A percentile compares a stretch with the other conserved stretches of the same genome.
Conservation (phyloP, 2,329 filamentous ascomycete species). For the Clathrospora elynae region DNA sequence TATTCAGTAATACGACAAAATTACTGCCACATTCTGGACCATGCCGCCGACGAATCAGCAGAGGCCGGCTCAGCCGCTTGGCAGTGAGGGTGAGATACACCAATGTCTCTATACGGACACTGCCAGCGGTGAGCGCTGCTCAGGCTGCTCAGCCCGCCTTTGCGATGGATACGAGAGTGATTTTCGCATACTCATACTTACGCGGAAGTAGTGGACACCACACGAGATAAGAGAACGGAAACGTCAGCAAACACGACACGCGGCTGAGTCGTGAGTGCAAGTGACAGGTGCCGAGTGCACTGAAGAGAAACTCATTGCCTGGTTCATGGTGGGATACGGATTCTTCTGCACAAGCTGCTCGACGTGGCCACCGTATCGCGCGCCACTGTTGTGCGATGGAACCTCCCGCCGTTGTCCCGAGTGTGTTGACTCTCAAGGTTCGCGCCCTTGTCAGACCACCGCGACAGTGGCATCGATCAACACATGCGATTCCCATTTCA, state of each 20-base stretch:
- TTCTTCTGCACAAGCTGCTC: conserved; percentile 14
- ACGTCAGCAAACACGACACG: conserved; percentile 32
- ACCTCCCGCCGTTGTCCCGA: conserved; percentile 9
- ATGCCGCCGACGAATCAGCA: conserved; percentile 7
- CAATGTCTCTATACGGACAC: conserved; percentile 14
- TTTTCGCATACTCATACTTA: conserved; percentile 17
- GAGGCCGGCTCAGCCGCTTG: background rate
- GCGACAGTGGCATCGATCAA: conserved; percentile 7
- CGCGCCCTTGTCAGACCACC: conserved; percentile 4
- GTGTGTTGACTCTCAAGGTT: conserved; percentile 21
- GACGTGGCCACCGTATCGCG: conserved; percentile 23
- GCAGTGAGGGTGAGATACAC: conserved; percentile 11
- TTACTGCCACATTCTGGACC: conserved; percentile 20
- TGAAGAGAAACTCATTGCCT: conserved; percentile 9
- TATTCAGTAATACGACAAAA: conserved; percentile 34
- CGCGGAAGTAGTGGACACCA: conserved; percentile 20
- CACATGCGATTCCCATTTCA: conserved; percentile 5
- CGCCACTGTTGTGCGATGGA: conserved; percentile 15
- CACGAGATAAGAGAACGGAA: conserved; percentile 14
- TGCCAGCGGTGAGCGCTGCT: conserved; percentile 13
- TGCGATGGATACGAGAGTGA: conserved; percentile 21
- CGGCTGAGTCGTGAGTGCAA: conserved; percentile 32
- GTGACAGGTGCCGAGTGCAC: conserved; percentile 19
- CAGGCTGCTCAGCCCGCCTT: conserved; percentile 10
- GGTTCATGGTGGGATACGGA: conserved; percentile 12